Evolutionary conservation across 768 basidiomycete species (phyloP), one percentile per base, ranked within the genome.

Genomic region (Phlebiopsis flavidoalba): DNA sequence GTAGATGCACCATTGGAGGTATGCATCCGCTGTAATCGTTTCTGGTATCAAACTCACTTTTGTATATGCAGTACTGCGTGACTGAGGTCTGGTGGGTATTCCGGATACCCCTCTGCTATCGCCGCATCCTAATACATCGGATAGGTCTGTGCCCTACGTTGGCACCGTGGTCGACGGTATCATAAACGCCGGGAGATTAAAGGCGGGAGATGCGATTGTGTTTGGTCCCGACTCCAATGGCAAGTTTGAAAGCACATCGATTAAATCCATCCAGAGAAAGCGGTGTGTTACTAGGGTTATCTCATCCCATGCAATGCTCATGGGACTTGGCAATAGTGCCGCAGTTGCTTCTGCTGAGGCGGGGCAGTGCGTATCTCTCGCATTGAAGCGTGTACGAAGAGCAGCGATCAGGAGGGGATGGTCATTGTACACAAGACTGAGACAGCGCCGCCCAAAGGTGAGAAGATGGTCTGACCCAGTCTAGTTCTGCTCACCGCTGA

Each of bases 191-290:
- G 93, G 93, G 36, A 79, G 75, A 43, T 74, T 89, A 59, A 89
- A 88, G 71, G 81, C 86, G 5, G 94, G 93, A 24, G 94, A 98
- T 68, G 71, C 85, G 0, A 84, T 96, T 26, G 73, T 93, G 21
- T 77, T 97, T 52, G 97, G 96, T 0, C 97, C 97, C 0, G 97
- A 99, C 71, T 84, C 91, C 0, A 92, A 94, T 57, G 96, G 96
- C 1, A 87, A 91, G 67, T 98, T 88, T 73, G 83, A 86, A 63
- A 80, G 82, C 43, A 91, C 91, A 0, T 76, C 85, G 8, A 77
- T 99, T 63, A 93, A 91, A 77, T 90, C 86, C 65, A 99, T 99
- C 76, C 95, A 98, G 75, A 83, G 95, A 60, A 99, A 98, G 73
- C 77, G 91, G 90, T 89, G 69, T 17, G 46, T n/a, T 43, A n/a